These are phyloP conservation scores for Suillus alpinus DNA, from an alignment of 768 basidiomycete genomes.

Conservation along the genomic window DNA sequence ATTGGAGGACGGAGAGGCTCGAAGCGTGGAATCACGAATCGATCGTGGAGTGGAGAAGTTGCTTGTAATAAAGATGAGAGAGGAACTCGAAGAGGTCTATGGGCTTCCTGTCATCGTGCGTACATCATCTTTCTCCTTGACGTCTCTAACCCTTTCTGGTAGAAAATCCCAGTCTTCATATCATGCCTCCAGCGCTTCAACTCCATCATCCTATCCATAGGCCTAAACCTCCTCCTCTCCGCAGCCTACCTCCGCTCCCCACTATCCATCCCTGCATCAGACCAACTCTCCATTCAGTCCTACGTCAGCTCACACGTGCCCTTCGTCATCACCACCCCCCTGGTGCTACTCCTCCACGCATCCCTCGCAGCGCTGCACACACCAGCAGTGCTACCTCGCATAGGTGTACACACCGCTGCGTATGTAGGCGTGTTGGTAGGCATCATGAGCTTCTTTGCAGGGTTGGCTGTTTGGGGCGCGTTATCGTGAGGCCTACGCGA, in stretches of 20 bases:
- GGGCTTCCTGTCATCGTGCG: constrained; percentile 77
- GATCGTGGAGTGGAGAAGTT: constrained; percentile 69
- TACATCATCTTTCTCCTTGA: constrained; percentile 16
- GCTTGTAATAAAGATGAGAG: constrained; percentile 57
- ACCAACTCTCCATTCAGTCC: constrained; percentile 11
- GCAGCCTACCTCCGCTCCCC: constrained; percentile 60
- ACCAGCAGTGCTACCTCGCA: constrained; percentile 60
- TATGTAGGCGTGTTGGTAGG: constrained; percentile 67
- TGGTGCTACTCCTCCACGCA: constrained; percentile 48
- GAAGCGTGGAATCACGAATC: constrained; percentile 38
- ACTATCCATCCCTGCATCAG: constrained; percentile 31
- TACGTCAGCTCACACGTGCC: constrained; percentile 29
- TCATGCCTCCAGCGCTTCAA: constrained; percentile 76
- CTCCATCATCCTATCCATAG: constrained; percentile 66
- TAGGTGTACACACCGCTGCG: constrained; percentile 75
- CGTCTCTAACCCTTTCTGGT: constrained; percentile 8
- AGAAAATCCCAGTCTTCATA: constrained; percentile 79
- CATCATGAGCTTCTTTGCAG: constrained; percentile 68
- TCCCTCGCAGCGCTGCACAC: constrained; percentile 64
- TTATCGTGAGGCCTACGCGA: constrained; percentile 36
- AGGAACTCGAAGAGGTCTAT: constrained; percentile 78
- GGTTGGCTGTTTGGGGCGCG: constrained; percentile 70
- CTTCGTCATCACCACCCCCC: constrained; percentile 40
- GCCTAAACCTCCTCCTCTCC: constrained; percentile 51
- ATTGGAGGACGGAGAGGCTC: constrained; percentile 10